Base-by-base conservation (phyloP, 2,329 filamentous ascomycete species). In the Pestalotiopsis sp. region DNA sequence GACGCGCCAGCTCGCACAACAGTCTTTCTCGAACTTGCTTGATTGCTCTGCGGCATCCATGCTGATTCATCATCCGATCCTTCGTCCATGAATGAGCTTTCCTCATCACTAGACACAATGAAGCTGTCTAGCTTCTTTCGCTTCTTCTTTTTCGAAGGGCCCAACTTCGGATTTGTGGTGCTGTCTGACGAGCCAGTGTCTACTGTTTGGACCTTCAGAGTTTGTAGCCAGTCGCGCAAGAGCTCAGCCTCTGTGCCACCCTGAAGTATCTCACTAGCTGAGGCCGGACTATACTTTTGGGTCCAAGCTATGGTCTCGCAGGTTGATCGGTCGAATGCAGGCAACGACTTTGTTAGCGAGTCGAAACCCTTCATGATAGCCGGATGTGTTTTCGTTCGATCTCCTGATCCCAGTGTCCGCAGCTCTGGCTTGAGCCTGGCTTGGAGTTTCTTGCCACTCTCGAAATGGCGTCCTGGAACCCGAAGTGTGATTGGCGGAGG, bases 241-340 rank as follows among this genome's bases (percentile, higher is more conserved):
- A 95, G 82, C 1, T 84, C 76, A 1, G 90, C 89, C 77, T 98
- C 93, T 59, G 84, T 87, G 2, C 92, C 91, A 17, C 83, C 78
- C 75, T 98, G 95, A 12, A 99, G 83, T 1, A 98, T 90, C 68
- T 95, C 90, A 3, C 83, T 83, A 2, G 93, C 90, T 45, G 81
- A 83, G 31, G 79, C 81, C 0, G 96, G 96, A 0, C 92, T 89
- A 80, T 98, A 97, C 75, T 98, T 98, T 55, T 95, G 91, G 2
- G 85, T 79, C 96, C 96, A 99, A 9, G 89, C 81, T 36, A 86
- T 81, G 2, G 83, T 84, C 76, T 98, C 95, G 73, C 92, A 97
- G 64, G 86, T 87, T 9, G 91, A 92, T 70, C 83, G 87, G 77
- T 99, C 96, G 75, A 95, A 98, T 0, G 95, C 90, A 4, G 93